Base-by-base conservation (phyloP, 2,329 filamentous ascomycete species). In the Beauveria sp. region DNA sequence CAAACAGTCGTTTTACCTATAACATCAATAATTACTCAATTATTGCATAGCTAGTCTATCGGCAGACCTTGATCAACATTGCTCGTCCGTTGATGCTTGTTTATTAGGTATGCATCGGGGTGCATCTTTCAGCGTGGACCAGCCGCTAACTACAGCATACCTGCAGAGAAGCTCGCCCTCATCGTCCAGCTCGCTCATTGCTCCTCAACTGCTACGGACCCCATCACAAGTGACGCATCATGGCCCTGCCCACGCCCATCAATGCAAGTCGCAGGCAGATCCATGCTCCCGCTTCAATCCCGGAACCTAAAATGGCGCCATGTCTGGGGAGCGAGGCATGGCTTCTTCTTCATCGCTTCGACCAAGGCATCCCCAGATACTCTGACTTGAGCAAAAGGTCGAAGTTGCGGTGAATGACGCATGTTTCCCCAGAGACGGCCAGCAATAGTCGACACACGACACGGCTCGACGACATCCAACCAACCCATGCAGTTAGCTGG, bases 321-420 rank as follows among this genome's bases (percentile, higher is more conserved):
- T 53, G 42, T 54, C 58, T 54, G 49, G 50, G 58, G 58, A 54
- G 34, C 34, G 12, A 38, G 34, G 34, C 34, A 38, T 38, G 34
- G 34, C 34, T 38, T 14, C 34, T 16, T 38, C 34, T 38, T 38
- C 34, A 28, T 31, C 12, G 5, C n/a, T 53, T 24, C 28, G 42
- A 9, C n/a, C 42, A 26, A 34, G 26, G 24, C 26, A 34, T 46
- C 40, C 53, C 9, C 18, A 7, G 26, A 38, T 38, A 38, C 34
- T 38, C 7, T 43, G 31, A 20, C 31, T 22, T 48, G 53, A 42
- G 16, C 38, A 46, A 20, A 28, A 38, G 34, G 5, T 20, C 50
- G 40, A 60, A 60, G 54, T 53, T 60, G 58, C 58, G 58, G 58
- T 60, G 58, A 60, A 60, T 60, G 58, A 60, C 50, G 58, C 49